Conservation (phyloP, 148 eudicot species). For the Rhododendron henanense region DNA sequence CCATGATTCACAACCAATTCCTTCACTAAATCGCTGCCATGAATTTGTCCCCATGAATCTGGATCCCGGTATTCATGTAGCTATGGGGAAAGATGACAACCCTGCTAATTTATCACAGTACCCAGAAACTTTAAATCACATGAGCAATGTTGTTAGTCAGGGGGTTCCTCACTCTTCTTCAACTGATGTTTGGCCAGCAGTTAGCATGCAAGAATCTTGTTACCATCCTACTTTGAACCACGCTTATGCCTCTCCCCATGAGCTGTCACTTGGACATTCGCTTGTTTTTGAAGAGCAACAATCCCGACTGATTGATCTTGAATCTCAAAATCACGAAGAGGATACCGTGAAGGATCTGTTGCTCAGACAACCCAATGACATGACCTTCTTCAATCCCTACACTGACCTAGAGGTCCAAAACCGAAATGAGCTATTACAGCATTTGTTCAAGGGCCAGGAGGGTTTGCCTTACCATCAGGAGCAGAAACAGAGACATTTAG, state of each 20-base stretch:
- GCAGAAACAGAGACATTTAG: slow-evolving; percentile 42
- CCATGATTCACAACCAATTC: slow-evolving; percentile 28
- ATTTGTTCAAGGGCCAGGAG: slow-evolving; percentile 44
- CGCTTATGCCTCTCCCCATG: slow-evolving; percentile 34
- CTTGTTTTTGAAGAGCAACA: slow-evolving; percentile 40
- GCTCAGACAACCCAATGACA: slow-evolving; percentile 40
- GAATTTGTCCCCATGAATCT: slow-evolving; percentile 39
- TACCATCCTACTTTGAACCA: slow-evolving; percentile 30
- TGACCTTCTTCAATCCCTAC: slow-evolving; percentile 45
- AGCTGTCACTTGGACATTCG: slow-evolving; percentile 35
- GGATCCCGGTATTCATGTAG: slow-evolving; percentile 28
- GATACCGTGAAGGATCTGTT: slow-evolving; percentile 39
- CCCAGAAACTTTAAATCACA: slow-evolving; percentile 24
- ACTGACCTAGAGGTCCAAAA: slow-evolving; percentile 42
- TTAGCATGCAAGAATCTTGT: slow-evolving; percentile 42
- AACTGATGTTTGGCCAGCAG: slow-evolving; percentile 44
- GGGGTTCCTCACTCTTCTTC: slow-evolving; percentile 34
- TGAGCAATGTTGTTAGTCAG: slow-evolving; percentile 23
- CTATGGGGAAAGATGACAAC: slow-evolving; percentile 22
- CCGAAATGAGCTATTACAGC: slow-evolving; percentile 50
- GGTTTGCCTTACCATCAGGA: slow-evolving; percentile 39
- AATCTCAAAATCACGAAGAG: slow-evolving; percentile 31
- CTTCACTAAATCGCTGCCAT: slow-evolving; percentile 25
- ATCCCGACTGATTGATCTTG: slow-evolving; percentile 44
- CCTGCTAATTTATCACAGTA: slow-evolving; percentile 29